Percentiles rank a stretch among this genome's conserved stretches.
Conservation (phyloP, 495 filamentous ascomycete species). For the Penicillium argentinense region DNA sequence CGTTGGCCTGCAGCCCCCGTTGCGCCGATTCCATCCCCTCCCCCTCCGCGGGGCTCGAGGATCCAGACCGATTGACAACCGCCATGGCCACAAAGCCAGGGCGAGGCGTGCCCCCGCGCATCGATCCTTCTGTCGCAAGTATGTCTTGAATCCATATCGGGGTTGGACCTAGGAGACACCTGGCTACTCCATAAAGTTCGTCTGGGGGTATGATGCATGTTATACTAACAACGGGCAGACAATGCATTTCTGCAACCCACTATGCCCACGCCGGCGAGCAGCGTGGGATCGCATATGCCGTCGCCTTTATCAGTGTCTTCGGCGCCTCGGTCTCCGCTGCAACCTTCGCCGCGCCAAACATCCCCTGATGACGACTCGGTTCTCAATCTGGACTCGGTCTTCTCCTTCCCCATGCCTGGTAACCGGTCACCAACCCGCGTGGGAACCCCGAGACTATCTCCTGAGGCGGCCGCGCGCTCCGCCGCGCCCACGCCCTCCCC, state of each 20-base stretch:
- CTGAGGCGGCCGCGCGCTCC: conserved; percentile 7
- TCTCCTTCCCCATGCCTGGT: conserved; percentile 59
- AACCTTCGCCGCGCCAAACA: conserved; percentile 41
- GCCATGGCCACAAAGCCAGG: conserved; percentile 22
- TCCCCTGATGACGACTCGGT: conserved; percentile 34
- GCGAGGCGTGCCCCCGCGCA: conserved; percentile 47
- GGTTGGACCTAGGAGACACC: no score
- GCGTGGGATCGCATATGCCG: conserved; percentile 55
- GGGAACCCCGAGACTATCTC: conserved; percentile 26
- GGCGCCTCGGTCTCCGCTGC: conserved; percentile 42
- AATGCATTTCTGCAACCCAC: conserved; percentile 57
- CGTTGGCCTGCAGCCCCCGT: conserved; percentile 17
- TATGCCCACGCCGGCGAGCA: conserved; percentile 60
- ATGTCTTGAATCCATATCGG: conserved; percentile 23
- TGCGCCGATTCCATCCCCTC: conserved; percentile 38
- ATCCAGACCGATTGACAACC: conserved; percentile 20
- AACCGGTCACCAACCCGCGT: conserved; percentile 34
- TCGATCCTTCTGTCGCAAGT: conserved; percentile 58
- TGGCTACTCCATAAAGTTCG: no score
- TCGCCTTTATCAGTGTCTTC: conserved; percentile 53
- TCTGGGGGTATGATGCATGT: background rate
- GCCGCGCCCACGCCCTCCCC: conserved; percentile 24
- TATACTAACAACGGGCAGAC: conserved; percentile 47
- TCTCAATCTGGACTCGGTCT: conserved; percentile 57
- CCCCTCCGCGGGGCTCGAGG: conserved; percentile 30